Evolutionary conservation across 371 early-diverging fungal genomes (phyloP), one percentile per base, ranked within the genome.

Genomic region (Furculomyces boomerangus): DNA sequence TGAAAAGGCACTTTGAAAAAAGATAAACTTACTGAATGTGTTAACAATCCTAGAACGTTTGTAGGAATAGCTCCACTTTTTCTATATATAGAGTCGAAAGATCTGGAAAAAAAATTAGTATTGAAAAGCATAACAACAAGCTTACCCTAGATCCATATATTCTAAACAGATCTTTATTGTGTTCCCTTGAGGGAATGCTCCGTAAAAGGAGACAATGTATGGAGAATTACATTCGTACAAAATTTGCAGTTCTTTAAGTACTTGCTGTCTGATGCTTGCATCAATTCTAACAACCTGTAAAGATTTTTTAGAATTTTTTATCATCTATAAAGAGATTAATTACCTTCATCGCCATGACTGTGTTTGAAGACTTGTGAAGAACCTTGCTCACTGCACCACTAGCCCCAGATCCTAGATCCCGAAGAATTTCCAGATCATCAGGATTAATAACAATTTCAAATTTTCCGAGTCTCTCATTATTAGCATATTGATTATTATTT

Each of bases 101-200:
- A 43, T n/a, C 10, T 13, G 7, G 10, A n/a, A 5, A 43, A 43
- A 43, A 43, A 43, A 13, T 5, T 16, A n/a, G 22, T 16, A 20
- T 5, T 13, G 43, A 49, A 26, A 49, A 28, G 5, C 27, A 14
- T 49, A 22, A 49, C 49, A 31, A 86, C 46, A 88, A 71, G 57
- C 84, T 83, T 20, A n/a, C n/a, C 89, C 89, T 14, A 80, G 86
- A 59, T 83, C 83, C 60, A 82, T 81, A 61, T 81, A 93, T 67
- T 95, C 98, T 88, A 95, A 91, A 72, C 91, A 93, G 41, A 97
- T 81, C 14, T 85, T 83, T n/a, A 97, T 76, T 3, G n/a, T 37
- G 10, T 50, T 10, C 10, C 39, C 50, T 24, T 85, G 84, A 50
- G 88, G 90, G 66, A 82, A 94, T 0, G 93, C 91, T 43, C 98